phyloP scores from a whole-genome alignment of 2,329 filamentous ascomycete species.

The Cordyceps tenuipes region DNA sequence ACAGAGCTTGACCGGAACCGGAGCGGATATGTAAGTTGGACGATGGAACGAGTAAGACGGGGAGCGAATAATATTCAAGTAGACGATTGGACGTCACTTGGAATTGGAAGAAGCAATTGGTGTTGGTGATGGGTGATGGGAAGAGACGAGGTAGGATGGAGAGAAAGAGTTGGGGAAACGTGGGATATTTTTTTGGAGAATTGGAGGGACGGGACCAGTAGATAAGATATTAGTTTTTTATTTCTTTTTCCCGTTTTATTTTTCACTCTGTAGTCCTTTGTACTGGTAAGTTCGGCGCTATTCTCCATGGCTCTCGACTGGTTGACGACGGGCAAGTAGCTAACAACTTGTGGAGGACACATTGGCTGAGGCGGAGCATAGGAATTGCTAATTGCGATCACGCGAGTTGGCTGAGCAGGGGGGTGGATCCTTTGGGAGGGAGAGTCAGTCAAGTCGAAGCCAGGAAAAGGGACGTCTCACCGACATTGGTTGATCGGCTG shows the following conservation, averaged over 20 bases:
- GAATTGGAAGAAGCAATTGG: not conserved
- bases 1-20: conserved; percentile 3
- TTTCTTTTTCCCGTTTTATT: too few relatives aligned
- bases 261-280: too few relatives aligned
- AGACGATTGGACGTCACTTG: conserved; percentile 4
- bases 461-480: not conserved
- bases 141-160: not conserved
- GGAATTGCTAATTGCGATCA: conserved; percentile 12
- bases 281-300: not conserved
- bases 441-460: not conserved
- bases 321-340: not conserved
- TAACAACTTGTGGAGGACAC: not conserved
- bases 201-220: conserved; percentile 3
- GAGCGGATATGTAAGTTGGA: not conserved
- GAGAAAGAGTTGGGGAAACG: not conserved
- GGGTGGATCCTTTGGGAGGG: not conserved
- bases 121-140: not conserved
- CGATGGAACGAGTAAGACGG: not conserved
- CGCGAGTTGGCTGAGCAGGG: conserved; percentile 2
- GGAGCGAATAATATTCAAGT: not conserved
- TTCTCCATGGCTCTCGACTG: not conserved
- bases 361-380: conserved; percentile 8
- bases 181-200: not conserved
- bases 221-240: not conserved
- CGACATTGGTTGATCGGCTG: not conserved